Evolutionary conservation across 768 basidiomycete genomes (phyloP), one percentile per base, ranked within the genome.

Genomic region (Pisolithus orientalis): DNA sequence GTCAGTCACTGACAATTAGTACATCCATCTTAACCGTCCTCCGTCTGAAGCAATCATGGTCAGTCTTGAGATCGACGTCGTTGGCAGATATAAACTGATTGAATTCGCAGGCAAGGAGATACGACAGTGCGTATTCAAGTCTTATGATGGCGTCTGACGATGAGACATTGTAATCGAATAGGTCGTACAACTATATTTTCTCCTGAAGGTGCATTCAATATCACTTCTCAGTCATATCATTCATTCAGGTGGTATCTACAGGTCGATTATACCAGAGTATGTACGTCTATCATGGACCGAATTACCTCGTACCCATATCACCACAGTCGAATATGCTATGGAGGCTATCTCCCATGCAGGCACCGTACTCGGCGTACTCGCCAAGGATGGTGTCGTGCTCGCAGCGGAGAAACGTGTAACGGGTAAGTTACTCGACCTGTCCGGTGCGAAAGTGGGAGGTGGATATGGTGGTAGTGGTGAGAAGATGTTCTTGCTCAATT

Each of bases 121-220:
- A 95, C 70, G 93, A 95, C 69, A 94, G 93, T 94, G 70, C 73
- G 90, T 76, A 38, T 53, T n/a, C 34, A 43, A 27, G 24, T 38
- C 37, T 27, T 27, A 27, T 55, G 47, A 34, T 5, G 13, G 34
- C 14, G 34, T 5, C 34, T 34, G 34, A 14, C 34, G 34, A 34
- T 14, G 11, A 34, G 57, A 59, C 59, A 37, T 64, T 49, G 55
- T 50, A 52, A 64, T 62, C 64, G 67, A 32, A 62, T 71, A 90
- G 86, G 85, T 73, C 86, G 93, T 61, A 99, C 94, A 60, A 98
- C 95, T 55, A 98, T 96, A 75, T 98, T 98, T 83, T 97, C 94
- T 49, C 95, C 95, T 32, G 95, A 99, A 73, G 95, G 95, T 87
- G 67, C 54, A 75, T 65, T 44, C 24, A 29, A 34, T 9, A 27